phyloP scores from a whole-genome alignment of 2,329 filamentous ascomycete species.

The Emmonsia crescens region DNA sequence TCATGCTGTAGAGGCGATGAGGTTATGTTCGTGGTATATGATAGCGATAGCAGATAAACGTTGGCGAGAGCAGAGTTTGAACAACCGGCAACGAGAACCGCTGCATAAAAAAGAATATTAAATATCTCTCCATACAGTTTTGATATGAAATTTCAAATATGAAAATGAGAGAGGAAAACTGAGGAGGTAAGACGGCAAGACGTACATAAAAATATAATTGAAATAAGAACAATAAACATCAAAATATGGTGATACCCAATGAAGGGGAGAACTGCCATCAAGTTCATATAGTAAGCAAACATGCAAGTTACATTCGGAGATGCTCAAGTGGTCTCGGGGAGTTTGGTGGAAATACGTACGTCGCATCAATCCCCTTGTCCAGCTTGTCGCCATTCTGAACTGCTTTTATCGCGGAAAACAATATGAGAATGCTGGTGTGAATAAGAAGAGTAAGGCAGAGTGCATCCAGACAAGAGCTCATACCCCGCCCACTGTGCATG shows the following conservation, averaged over 20 bases:
- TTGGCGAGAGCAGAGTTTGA: constrained; percentile 92
- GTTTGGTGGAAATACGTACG: neutral
- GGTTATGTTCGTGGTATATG: constrained; percentile 48
- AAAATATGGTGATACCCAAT: constrained; percentile 1
- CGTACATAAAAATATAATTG: constrained; percentile 3
- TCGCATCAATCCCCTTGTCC: neutral
- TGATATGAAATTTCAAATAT: neutral
- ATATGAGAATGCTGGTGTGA: neutral
- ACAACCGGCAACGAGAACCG: constrained; percentile 85
- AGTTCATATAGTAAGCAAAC: neutral
- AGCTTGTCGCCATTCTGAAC: neutral
- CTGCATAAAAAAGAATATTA: constrained; percentile 36
- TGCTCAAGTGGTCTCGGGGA: neutral
- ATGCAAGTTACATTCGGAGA: neutral
- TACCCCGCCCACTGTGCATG: neutral
- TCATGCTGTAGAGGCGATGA: constrained; percentile 35
- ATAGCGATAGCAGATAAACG: constrained; percentile 94
- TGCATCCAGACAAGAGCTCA: neutral
- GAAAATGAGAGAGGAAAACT: neutral
- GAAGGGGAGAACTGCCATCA: neutral
- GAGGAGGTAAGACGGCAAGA: neutral
- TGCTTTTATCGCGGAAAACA: neutral
- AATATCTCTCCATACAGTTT: neutral
- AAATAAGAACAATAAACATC: constrained; percentile 1
- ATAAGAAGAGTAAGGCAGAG: neutral